Evolutionary conservation across 352 stramenopile genomes (phyloP), one percentile per base, ranked within the genome.

Genomic region (Phytophthora litchii): DNA sequence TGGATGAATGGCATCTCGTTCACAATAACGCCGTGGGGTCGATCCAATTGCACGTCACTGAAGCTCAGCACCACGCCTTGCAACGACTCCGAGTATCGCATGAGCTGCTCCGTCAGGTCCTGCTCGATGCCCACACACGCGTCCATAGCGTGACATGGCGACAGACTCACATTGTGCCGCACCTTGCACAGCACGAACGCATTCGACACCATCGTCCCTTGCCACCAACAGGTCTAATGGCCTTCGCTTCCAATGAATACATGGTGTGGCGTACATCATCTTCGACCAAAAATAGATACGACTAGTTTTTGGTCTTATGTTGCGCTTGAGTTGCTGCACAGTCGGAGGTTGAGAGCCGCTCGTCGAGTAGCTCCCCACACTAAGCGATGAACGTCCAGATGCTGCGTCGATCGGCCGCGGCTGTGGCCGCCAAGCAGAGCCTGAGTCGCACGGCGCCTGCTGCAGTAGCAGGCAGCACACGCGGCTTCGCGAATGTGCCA

Each of bases 1-100:
- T 92, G 85, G 57, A 94, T 89, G 69, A 75, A 92, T 14, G 85
- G 85, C 76, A 87, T 87, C 56, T 94, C 85, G 67, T 91, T 94
- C 63, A 94, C 79, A 64, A 94, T 92, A 54, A 67, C 57, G 35
- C 83, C 85, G 32, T 79, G 57, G 5, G 79, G 78, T 35, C 68
- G 70, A 19, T 75, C 69, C 31, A 94, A 70, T 47, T 80, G 54
- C 35, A 92, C 72, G 49, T 87, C 76, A 61, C 77, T 82, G 56
- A 91, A 94, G 35, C 78, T 76, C 37, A 94, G 61, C 31, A 94
- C 67, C 12, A 94, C 85, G 40, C 85, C 85, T 44, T 85, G 49
- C 32, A 94, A 58, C 19, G 67, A 62, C 36, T 92, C 80, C n/a
- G 80, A 90, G 68, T 92, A 92, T 38, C 74, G 79, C 84, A 94